Conservation (phyloP, 2,329 filamentous ascomycete species). For the Rhynchosporium secalis region DNA sequence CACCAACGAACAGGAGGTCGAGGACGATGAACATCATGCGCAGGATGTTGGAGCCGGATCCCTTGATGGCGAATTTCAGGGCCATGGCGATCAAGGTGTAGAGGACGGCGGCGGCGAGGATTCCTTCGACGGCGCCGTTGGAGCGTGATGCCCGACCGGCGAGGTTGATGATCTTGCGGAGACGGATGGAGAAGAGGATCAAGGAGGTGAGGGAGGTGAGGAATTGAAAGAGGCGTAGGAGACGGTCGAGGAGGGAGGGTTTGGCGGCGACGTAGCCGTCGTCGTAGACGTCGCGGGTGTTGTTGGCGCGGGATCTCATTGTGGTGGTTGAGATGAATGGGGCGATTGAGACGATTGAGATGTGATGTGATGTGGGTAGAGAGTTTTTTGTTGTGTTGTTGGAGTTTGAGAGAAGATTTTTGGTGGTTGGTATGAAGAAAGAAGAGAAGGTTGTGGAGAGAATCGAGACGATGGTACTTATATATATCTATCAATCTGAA, state of each 20-base stretch:
- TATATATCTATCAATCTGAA: too few relatives aligned
- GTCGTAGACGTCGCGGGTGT: conserved; percentile 1
- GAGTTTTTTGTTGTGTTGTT: too few relatives aligned
- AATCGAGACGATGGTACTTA: too few relatives aligned
- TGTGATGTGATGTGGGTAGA: background rate
- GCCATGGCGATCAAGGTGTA: conserved; percentile 45
- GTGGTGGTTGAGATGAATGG: background rate
- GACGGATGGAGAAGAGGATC: conserved; percentile 45
- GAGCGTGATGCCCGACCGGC: conserved; percentile 40
- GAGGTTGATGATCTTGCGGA: conserved; percentile 45
- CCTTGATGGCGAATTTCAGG: conserved; percentile 41
- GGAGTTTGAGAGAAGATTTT: too few relatives aligned
- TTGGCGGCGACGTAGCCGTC: conserved; percentile 4
- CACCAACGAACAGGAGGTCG: conserved; percentile 44
- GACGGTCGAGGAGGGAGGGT: conserved; percentile 15
- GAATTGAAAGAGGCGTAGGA: conserved; percentile 42
- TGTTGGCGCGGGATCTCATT: conserved; percentile 8
- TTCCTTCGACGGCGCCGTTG: conserved; percentile 47
- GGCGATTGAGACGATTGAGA: background rate
- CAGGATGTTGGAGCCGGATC: conserved; percentile 37
- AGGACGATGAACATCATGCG: conserved; percentile 45
- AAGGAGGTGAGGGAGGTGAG: conserved; percentile 46
- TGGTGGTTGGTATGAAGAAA: background rate
- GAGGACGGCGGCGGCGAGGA: conserved; percentile 46
- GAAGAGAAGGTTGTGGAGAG: too few relatives aligned